Base-by-base conservation (phyloP, 192 early-diverging fungal species). In the Bifiguratus adelaidae region DNA sequence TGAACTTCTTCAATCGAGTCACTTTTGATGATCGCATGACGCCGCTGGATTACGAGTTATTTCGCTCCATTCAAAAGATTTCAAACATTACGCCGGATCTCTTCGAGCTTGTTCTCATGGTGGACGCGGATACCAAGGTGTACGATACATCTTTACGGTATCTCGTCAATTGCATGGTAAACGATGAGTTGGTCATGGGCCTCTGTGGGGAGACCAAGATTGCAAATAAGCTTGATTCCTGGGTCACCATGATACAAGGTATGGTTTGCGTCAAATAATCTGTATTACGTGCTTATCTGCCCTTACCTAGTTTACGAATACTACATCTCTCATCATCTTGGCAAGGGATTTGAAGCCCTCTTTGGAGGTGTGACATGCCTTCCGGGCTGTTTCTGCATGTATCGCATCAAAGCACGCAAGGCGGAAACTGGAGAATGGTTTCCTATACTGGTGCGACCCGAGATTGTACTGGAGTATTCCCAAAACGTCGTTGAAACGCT, bases 221-320 rank as follows among this genome's bases (percentile, higher is more conserved):
- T 59, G 83, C 76, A 38, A 97, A 97, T 76, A 91, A 91, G 72
- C 65, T 63, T 2, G 77, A 84, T 47, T 73, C 67, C 26, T 84
- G 83, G 81, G 85, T 89, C 13, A 87, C 89, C 2, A 79, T 78
- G 61, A 97, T 97, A 62, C 91, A 94, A n/a, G n/a, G n/a, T n/a
- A n/a, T n/a, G n/a, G n/a, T n/a, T n/a, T n/a, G n/a, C n/a, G n/a
- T n/a, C n/a, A n/a, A n/a, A n/a, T n/a, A n/a, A n/a, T n/a, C n/a
- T n/a, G n/a, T n/a, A n/a, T n/a, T n/a, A n/a, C n/a, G n/a, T n/a
- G n/a, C n/a, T n/a, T n/a, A n/a, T n/a, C n/a, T n/a, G n/a, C n/a
- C n/a, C n/a, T n/a, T n/a, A n/a, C n/a, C n/a, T n/a, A n/a, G 92
- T 96, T 7, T 96, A 88, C 52, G 92, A 96, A 71, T 96, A 96